A percentile compares a stretch with the other conserved stretches of the same genome.
These are phyloP conservation scores for Vitis hybrid DNA, from an alignment of 177 flowering plant genomes.

Conservation along the genomic window DNA sequence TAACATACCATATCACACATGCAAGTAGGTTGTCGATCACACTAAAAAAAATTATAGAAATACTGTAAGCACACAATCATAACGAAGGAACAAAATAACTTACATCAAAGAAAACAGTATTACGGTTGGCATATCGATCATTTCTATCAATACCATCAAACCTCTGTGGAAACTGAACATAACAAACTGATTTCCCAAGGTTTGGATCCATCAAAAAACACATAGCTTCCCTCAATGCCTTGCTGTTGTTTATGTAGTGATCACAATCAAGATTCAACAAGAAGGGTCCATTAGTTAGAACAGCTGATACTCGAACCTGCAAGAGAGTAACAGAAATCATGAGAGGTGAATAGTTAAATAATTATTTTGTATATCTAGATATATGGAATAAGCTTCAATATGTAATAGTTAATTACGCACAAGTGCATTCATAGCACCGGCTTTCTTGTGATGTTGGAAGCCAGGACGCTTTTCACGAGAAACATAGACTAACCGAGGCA, in stretches of 20 bases:
- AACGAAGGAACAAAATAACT: constrained; percentile 21
- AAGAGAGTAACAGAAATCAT: neutral
- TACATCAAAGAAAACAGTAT: constrained; percentile 97
- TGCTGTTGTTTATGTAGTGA: constrained; percentile 97
- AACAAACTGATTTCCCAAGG: constrained; percentile 86
- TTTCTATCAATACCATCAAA: constrained; percentile 93
- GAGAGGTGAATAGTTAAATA: neutral
- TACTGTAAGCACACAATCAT: no score
- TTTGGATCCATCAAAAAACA: constrained; percentile 97
- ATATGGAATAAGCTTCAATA: neutral
- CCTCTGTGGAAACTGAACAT: constrained; percentile 97
- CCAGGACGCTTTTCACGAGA: constrained; percentile 96
- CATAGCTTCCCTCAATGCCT: constrained; percentile 97
- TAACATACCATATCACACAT: neutral
- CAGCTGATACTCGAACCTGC: constrained; percentile 99
- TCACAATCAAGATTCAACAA: constrained; percentile 98
- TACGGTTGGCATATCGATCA: constrained; percentile 95
- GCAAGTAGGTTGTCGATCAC: neutral
- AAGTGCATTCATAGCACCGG: constrained; percentile 96
- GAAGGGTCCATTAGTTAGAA: constrained; percentile 92
- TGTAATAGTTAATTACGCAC: constrained; percentile 36
- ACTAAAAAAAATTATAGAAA: neutral
- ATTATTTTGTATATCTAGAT: neutral
- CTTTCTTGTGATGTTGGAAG: constrained; percentile 94
- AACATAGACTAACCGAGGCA: constrained; percentile 83